Evolutionary conservation across 2,329 filamentous ascomycete genomes (phyloP).

Genomic region (Hymenoscyphus salicellus): DNA sequence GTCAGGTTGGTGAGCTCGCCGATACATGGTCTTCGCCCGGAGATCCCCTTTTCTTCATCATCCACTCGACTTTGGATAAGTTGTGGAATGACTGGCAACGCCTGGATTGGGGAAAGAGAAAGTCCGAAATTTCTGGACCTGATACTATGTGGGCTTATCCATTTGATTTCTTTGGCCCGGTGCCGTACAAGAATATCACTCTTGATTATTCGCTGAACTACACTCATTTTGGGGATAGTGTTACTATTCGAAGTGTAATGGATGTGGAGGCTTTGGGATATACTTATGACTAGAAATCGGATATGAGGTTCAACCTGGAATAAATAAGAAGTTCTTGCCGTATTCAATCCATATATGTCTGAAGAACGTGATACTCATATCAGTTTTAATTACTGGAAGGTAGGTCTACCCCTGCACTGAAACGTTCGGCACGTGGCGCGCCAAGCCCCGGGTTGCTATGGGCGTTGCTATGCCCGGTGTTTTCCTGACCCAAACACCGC

Average conservation of each 20-base stretch:
- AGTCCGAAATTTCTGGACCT: slow-evolving; percentile 35
- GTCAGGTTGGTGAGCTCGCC: slow-evolving; percentile 34
- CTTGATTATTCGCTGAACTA: slow-evolving; percentile 28
- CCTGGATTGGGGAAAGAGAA: slow-evolving; percentile 31
- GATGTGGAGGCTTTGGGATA: slow-evolving; percentile 15
- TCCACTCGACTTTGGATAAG: slow-evolving; percentile 27
- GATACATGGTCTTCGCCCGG: slow-evolving; percentile 35
- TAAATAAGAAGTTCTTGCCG: too few relatives aligned
- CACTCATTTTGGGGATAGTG: slow-evolving; percentile 14
- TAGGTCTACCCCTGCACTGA: too few relatives aligned
- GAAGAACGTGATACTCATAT: too few relatives aligned
- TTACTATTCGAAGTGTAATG: slow-evolving; percentile 26
- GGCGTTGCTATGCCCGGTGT: neutral
- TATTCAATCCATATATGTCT: too few relatives aligned
- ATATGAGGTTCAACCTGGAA: neutral
- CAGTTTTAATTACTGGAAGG: too few relatives aligned
- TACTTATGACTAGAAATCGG: neutral
- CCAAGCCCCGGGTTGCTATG: too few relatives aligned
- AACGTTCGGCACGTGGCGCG: too few relatives aligned
- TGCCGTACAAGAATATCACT: slow-evolving; percentile 37
- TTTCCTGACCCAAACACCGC: neutral
- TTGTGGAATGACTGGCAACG: slow-evolving; percentile 36
- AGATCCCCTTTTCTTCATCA: slow-evolving; percentile 38
- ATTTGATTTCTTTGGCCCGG: slow-evolving; percentile 36
- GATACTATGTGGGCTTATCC: slow-evolving; percentile 37